A percentile compares a stretch with the other conserved stretches of the same genome.
Conservation (phyloP, 1,139 yeast species). For the Debaryomyces sp. region DNA sequence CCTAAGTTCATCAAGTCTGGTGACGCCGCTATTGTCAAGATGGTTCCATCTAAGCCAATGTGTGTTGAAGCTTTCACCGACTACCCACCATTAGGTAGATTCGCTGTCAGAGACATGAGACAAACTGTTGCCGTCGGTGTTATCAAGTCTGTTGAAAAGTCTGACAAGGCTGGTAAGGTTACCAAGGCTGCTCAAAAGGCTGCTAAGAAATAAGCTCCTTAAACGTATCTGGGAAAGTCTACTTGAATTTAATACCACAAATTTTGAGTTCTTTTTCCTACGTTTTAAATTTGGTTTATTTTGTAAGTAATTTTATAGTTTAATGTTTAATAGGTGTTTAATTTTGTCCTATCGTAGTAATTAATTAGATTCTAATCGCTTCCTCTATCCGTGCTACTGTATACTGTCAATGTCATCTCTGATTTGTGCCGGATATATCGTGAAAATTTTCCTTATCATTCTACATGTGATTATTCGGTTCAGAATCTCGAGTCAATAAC, state of each 20-base stretch:
- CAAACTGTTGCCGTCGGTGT: slow-evolving; percentile 99
- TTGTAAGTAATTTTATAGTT: slow-evolving; percentile 6
- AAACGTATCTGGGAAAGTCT: slow-evolving; percentile 5
- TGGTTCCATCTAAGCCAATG: slow-evolving; percentile 95
- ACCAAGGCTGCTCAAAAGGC: slow-evolving; percentile 99
- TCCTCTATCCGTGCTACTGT: neutral
- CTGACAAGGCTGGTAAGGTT: slow-evolving; percentile 96
- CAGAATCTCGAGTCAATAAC: neutral
- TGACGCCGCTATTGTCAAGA: slow-evolving; percentile 43
- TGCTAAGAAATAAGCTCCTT: slow-evolving; percentile 80
- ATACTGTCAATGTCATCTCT: neutral
- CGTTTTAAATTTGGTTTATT: slow-evolving; percentile 1
- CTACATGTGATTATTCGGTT: neutral
- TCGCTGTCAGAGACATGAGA: slow-evolving; percentile 99
- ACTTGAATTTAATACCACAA: slow-evolving; percentile 4
- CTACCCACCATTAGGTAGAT: slow-evolving; percentile 99
- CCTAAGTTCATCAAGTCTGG: slow-evolving; percentile 47
- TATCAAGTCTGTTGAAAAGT: slow-evolving; percentile 96
- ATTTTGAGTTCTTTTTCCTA: slow-evolving; percentile 1
- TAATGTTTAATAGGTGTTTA: slow-evolving; percentile 1
- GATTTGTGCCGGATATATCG: neutral
- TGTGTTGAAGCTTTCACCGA: slow-evolving; percentile 96
- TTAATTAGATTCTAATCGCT: neutral
- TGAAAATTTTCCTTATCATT: slow-evolving; percentile 1
- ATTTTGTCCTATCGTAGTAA: neutral